Conservation (phyloP, 768 basidiomycete species). For the Panus rudis region DNA sequence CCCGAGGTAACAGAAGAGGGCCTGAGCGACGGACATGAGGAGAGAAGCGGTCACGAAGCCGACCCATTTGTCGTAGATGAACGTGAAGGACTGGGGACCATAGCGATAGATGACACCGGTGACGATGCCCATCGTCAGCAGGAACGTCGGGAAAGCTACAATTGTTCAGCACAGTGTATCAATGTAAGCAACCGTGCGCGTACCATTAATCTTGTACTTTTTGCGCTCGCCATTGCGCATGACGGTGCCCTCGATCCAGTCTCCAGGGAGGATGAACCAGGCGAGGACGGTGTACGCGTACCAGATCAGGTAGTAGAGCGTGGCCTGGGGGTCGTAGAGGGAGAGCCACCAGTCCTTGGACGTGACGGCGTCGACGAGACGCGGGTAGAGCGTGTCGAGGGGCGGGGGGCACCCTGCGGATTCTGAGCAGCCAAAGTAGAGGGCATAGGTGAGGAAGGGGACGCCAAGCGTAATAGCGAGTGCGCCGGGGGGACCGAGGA, state of each 20-base stretch:
- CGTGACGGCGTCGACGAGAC: slow-evolving; percentile 40
- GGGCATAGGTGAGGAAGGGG: slow-evolving; percentile 62
- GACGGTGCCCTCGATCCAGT: slow-evolving; percentile 31
- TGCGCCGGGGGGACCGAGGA: slow-evolving; percentile 77
- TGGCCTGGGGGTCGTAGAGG: slow-evolving; percentile 80
- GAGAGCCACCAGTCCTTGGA: slow-evolving; percentile 55
- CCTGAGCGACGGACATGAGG: slow-evolving; percentile 73
- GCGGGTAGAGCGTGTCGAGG: slow-evolving; percentile 31
- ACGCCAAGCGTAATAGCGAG: slow-evolving; percentile 62
- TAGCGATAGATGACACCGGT: slow-evolving; percentile 61
- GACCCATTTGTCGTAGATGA: slow-evolving; percentile 88
- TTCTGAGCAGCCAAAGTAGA: slow-evolving; percentile 78
- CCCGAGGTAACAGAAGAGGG: slow-evolving; percentile 54
- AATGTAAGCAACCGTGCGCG: slow-evolving; percentile 13
- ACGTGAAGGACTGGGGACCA: slow-evolving; percentile 79
- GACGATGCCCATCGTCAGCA: slow-evolving; percentile 71
- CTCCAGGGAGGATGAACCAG: slow-evolving; percentile 72
- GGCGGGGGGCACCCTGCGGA: slow-evolving; percentile 65
- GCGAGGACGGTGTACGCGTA: slow-evolving; percentile 80
- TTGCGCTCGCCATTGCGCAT: slow-evolving; percentile 73
- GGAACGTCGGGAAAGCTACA: slow-evolving; percentile 79
- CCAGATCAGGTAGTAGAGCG: slow-evolving; percentile 77
- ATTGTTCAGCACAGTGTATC: neutral
- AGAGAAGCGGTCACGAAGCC: slow-evolving; percentile 82
- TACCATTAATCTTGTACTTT: slow-evolving; percentile 94